Evolutionary conservation across 2,329 filamentous ascomycete species (phyloP).

Genomic region (Clonostachys rhizophaga): DNA sequence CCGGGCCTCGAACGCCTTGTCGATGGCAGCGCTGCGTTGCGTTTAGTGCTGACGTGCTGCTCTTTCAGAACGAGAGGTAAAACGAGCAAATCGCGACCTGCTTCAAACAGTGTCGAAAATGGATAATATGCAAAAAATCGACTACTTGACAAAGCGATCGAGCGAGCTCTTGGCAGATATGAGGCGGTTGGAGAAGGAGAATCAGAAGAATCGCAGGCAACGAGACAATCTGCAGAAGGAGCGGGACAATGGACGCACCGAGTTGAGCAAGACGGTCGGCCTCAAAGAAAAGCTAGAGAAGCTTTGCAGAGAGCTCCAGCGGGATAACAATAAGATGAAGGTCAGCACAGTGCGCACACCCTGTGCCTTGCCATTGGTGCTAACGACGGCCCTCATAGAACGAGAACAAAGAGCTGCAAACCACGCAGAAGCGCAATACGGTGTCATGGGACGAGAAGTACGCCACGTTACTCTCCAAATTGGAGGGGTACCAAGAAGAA

Average conservation of each 20-base stretch:
- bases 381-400: constrained; percentile 44
- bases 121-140: constrained; percentile 86
- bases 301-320: constrained; percentile 86
- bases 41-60: background rate
- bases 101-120: constrained; percentile 87
- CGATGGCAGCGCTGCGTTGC: background rate
- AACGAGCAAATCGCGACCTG: constrained; percentile 88
- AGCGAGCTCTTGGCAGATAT: constrained; percentile 89
- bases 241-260: constrained; percentile 82
- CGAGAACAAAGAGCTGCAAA: constrained; percentile 89
- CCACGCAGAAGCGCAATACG: constrained; percentile 77
- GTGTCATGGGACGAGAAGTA: constrained; percentile 82
- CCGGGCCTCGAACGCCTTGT: too few species aligned
- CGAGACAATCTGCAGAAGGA: constrained; percentile 95
- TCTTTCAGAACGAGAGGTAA: constrained; percentile 78
- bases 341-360: constrained; percentile 37
- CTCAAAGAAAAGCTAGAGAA: constrained; percentile 98
- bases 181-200: constrained; percentile 92
- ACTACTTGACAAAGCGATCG: constrained; percentile 84
- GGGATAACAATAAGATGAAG: constrained; percentile 98
- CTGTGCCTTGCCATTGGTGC: background rate
- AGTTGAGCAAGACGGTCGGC: constrained; percentile 83
- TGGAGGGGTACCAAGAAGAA: constrained; percentile 84
- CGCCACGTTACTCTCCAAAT: constrained; percentile 72
- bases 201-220: constrained; percentile 92